Conservation (phyloP, 768 basidiomycete species). For the Boletus patriciae region DNA sequence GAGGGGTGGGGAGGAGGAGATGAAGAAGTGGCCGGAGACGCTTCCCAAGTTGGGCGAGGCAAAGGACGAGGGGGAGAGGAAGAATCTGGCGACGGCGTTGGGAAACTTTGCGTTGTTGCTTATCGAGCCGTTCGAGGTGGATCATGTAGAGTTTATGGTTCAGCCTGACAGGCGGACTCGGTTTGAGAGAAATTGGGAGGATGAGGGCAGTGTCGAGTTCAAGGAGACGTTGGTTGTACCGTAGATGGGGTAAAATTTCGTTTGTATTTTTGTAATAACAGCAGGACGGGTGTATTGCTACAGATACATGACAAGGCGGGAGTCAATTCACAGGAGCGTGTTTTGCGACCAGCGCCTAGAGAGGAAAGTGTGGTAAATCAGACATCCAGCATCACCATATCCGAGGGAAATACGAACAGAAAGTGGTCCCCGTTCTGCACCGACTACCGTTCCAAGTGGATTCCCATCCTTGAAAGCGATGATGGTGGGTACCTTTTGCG, state of each 20-base stretch:
- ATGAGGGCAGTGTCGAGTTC: slow-evolving; percentile 45
- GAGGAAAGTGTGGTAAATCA: neutral
- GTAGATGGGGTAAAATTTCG: slow-evolving; percentile 26
- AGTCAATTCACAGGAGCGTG: neutral
- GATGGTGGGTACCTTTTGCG: neutral
- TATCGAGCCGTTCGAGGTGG: slow-evolving; percentile 68
- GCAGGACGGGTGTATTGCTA: neutral
- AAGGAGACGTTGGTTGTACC: slow-evolving; percentile 64
- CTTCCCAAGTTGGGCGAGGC: slow-evolving; percentile 51
- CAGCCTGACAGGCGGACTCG: slow-evolving; percentile 58
- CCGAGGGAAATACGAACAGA: neutral
- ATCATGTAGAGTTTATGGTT: slow-evolving; percentile 61
- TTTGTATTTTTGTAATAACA: neutral
- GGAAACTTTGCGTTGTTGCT: slow-evolving; percentile 70
- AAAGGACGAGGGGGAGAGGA: slow-evolving; percentile 44
- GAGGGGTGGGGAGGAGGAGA: slow-evolving; percentile 52
- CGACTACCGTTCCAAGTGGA: neutral
- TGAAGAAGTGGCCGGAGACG: slow-evolving; percentile 58
- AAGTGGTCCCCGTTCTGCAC: neutral
- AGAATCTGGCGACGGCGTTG: slow-evolving; percentile 53
- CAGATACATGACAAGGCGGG: neutral
- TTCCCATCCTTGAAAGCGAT: slow-evolving; percentile 2
- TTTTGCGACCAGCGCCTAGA: slow-evolving; percentile 1
- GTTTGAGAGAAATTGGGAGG: slow-evolving; percentile 44
- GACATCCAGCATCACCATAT: neutral